Base-by-base conservation (phyloP, 345 rosid genomes). In the Eucalyptus virginea region DNA sequence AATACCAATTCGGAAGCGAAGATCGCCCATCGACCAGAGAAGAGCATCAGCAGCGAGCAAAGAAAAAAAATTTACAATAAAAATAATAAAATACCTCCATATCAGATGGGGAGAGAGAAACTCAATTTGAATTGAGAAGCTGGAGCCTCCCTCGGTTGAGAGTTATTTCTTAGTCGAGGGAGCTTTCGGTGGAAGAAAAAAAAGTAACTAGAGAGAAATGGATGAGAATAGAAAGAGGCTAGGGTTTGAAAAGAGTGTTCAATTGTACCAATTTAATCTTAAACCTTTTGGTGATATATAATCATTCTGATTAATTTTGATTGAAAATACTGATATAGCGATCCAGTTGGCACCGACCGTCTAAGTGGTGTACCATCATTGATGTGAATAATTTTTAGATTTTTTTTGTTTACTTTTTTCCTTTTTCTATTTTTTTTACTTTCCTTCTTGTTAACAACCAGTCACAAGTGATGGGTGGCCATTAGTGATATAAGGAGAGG, bases 281-380 rank as follows among this genome's bases (percentile, higher is more conserved):
- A 24, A 56, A 24, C 3, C 1, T 24, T 56, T 56, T 56, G 6
- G 2, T 5, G 11, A 56, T 56, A 56, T 56, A 5, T 56, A 56
- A 6, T 24, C 3, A 23, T 56, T 56, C 0, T 2, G 13, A 2
- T 24, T 0, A 56, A 56, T 56, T 56, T 56, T 56, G 30, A 56
- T 0, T 56, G 3, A 9, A 56, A 56, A 56, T 4, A 56, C 6
- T 4, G 0, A 24, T 26, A 24, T 56, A 5, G 2, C 6, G 1
- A 23, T 56, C 3, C 14, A 10, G 9, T 56, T 3, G 3, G 6
- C 62, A 24, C 2, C 9, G 0, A 56, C 6, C 0, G 4, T 52
- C 58, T 23, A 56, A 23, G 62, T 56, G 1, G 13, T 23, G 12
- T 56, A 56, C 62, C 13, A 56, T 23, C 12, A 56, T 56, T 56